Evolutionary conservation across 108 stramenopile species (phyloP).

Genomic region (Conticribra weissflogii): DNA sequence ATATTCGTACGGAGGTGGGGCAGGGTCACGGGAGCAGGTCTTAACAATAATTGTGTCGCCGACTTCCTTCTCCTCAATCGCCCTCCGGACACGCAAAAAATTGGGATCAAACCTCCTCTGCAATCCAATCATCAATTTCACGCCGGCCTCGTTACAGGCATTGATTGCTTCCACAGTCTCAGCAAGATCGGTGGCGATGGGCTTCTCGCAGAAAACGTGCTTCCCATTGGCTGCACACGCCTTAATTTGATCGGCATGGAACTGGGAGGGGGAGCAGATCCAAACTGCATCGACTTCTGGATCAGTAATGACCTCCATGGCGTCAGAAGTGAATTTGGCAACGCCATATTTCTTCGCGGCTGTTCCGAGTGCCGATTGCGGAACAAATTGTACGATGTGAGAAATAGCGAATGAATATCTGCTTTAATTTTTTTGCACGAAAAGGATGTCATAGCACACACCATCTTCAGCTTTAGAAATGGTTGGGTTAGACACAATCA

Average conservation of each 20-base stretch:
- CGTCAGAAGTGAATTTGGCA: constrained; percentile 83
- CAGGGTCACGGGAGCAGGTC: constrained; percentile 92
- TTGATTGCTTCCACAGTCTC: constrained; percentile 97
- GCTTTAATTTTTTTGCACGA: no score
- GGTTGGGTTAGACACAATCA: constrained; percentile 92
- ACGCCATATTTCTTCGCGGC: constrained; percentile 89
- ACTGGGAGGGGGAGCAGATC: constrained; percentile 95
- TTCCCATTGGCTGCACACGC: constrained; percentile 91
- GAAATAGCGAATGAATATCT: no score
- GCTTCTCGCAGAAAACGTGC: constrained; percentile 97
- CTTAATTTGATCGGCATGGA: constrained; percentile 95
- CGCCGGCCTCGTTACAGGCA: constrained; percentile 89
- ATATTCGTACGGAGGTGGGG: constrained; percentile 94
- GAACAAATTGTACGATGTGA: background rate
- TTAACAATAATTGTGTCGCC: constrained; percentile 91
- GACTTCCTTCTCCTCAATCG: constrained; percentile 85
- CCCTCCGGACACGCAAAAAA: constrained; percentile 87
- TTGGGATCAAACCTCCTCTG: constrained; percentile 96
- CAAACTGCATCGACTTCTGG: constrained; percentile 96
- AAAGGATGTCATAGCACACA: constrained; percentile 28
- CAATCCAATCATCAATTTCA: constrained; percentile 95
- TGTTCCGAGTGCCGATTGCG: background rate
- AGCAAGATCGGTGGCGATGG: constrained; percentile 91
- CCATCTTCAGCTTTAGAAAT: constrained; percentile 91
- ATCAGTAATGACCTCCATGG: constrained; percentile 92